Conservation (phyloP, 371 early-diverging fungal genomes). For the Rhizopus microsporus region DNA sequence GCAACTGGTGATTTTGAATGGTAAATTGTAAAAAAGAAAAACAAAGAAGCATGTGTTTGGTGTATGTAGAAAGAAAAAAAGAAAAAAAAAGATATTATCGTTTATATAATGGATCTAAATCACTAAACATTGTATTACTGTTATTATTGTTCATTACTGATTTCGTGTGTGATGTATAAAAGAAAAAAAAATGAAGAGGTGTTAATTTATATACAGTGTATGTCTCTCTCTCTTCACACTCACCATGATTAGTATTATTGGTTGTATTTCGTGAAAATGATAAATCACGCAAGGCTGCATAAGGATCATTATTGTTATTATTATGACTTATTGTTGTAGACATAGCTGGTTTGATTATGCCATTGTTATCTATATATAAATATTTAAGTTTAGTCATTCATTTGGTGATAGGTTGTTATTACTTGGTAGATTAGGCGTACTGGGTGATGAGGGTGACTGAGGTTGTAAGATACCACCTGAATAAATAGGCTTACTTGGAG, state of each 20-base stretch:
- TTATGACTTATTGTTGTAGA: background rate
- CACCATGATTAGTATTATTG: background rate
- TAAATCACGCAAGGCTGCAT: conserved; percentile 26
- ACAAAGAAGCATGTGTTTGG: background rate
- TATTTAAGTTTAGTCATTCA: too few relatives aligned
- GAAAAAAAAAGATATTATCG: conserved; percentile 8
- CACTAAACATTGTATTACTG: conserved; percentile 17
- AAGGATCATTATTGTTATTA: conserved; percentile 15
- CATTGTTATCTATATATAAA: too few relatives aligned
- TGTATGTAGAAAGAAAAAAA: conserved; percentile 5
- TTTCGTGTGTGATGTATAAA: too few relatives aligned
- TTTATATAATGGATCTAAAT: conserved; percentile 25
- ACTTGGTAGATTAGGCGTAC: background rate
- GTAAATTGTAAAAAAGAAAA: conserved; percentile 45
- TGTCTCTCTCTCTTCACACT: too few relatives aligned
- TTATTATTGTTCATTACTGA: background rate
- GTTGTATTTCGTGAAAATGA: conserved; percentile 5
- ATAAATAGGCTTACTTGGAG: conserved; percentile 8
- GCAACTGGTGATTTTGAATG: conserved; percentile 96
- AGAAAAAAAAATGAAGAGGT: too few relatives aligned
- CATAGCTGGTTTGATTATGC: background rate
- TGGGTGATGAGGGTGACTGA: conserved; percentile 9
- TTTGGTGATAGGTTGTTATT: too few relatives aligned
- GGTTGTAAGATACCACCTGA: conserved; percentile 26
- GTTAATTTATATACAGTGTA: too few relatives aligned